Conservation (phyloP, 164 flowering plant genomes). For the Vitis amurensis region DNA sequence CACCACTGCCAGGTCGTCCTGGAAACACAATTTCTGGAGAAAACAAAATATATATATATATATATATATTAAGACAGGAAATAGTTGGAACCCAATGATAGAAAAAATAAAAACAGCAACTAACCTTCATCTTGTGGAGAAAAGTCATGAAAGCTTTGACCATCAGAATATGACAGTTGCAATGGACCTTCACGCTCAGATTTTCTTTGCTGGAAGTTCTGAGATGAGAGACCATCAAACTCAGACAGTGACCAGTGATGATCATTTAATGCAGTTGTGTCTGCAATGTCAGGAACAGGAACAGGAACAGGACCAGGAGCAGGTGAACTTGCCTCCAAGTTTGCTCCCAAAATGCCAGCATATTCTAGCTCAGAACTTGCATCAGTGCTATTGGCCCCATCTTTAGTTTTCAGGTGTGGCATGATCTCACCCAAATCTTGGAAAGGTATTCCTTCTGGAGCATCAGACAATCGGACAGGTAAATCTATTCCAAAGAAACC, state of each 20-base stretch:
- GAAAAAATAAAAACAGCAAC: constrained; percentile 7
- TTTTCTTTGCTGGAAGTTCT: constrained; percentile 26
- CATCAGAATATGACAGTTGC: constrained; percentile 37
- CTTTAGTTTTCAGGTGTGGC: constrained; percentile 58
- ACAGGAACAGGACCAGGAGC: constrained; percentile 22
- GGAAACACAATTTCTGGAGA: constrained; percentile 62
- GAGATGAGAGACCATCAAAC: constrained; percentile 28
- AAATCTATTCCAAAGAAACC: constrained; percentile 90
- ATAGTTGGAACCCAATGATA: neutral
- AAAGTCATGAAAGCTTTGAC: constrained; percentile 42
- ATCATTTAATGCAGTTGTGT: constrained; percentile 22
- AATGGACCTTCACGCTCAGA: constrained; percentile 32
- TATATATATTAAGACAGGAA: no score
- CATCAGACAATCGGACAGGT: constrained; percentile 74
- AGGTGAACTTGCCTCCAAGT: constrained; percentile 27
- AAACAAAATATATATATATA: neutral
- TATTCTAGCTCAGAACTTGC: constrained; percentile 23
- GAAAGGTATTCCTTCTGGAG: constrained; percentile 72
- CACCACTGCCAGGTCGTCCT: constrained; percentile 50
- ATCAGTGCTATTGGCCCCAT: constrained; percentile 19
- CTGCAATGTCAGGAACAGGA: constrained; percentile 13
- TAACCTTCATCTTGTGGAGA: constrained; percentile 66
- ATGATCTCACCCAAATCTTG: constrained; percentile 67
- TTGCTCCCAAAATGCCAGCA: constrained; percentile 31
- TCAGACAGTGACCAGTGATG: constrained; percentile 30